Base-by-base conservation (phyloP, 306 rosid species). In the Trichosanthes truncata region DNA sequence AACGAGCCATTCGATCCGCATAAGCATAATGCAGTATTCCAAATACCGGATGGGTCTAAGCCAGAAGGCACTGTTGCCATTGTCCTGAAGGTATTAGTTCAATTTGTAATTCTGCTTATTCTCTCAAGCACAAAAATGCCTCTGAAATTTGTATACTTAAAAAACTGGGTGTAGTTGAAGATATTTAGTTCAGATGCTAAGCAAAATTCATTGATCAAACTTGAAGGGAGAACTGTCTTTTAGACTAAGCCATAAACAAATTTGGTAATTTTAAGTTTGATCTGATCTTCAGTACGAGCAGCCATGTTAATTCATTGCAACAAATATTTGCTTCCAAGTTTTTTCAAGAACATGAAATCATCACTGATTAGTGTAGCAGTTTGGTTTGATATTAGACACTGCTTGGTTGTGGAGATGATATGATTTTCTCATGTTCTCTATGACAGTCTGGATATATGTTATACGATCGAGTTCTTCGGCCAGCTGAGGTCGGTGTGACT, bases 401-500 rank as follows among this genome's bases (percentile, higher is more conserved):
- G 69, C 40, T 5, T 23, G 26, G 53, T 9, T 68, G 51, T 38
- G 51, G 51, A 68, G 49, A 40, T 9, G 69, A n/a, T 68, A n/a
- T 40, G 35, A 69, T 69, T 41, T 69, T 41, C 68, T 40, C 31
- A 12, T 41, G 53, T 43, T 71, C 7, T 43, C 4, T 40, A 71
- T 23, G 35, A 43, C 36, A 71, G 76, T 71, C 76, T 23, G 97
- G 97, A 67, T 93, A 93, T 81, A 18, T 84, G 89, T 89, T 93
- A 51, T 81, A 89, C 53, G 98, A 89, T 77, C 88, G 96, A 53
- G 90, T 93, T 41, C 86, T 91, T 80, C 91, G 98, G 23, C 96
- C 96, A 5, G 96, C 98, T 0, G 97, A 91, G 78, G 98, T 91
- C 77, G 98, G 96, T 78, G 90, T 91, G 55, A 90, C 96, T 68